Base-by-base conservation (phyloP, 129 eudicot genomes). In the Centella asiatica region DNA sequence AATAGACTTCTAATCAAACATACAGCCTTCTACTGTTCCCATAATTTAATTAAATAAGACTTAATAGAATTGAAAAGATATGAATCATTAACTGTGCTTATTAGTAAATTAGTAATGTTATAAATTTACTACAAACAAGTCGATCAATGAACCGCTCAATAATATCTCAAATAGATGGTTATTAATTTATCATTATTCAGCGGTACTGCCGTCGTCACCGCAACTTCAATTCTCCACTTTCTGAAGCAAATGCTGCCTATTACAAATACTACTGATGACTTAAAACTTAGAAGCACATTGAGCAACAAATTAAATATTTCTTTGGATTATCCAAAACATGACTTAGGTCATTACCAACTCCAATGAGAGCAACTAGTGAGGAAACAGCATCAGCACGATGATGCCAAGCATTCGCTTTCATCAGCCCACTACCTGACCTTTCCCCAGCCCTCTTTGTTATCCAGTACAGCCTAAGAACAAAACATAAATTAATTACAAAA, bases 401-500 rank as follows among this genome's bases (percentile, higher is more conserved):
- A 88, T 93, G 99, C 99, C 99, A 93, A 49, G 99, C 99, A 71
- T 88, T 93, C 68, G 96, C 99, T 85, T 82, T 93, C 99, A 93
- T 93, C 73, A 87, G 75, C 56, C 99, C 99, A 80, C 99, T 93
- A 56, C 99, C 99, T 10, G 80, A 77, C 72, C 70, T 88, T 69
- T 93, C 99, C 33, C 99, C 99, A 27, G 95, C 95, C 60, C 78
- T 76, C 79, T 88, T 93, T 57, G 99, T 88, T 66, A 78, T 77
- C 96, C 96, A 85, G 74, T 77, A 93, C 62, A 93, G 81, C 71
- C 99, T 87, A 65, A 54, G 37, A 67, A 53, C 49, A 49, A 53
- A 45, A 44, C 57, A 28, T 17, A 64, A 63, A 45, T 4, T 5
- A 4, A 48, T n/a, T 48, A 48, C 53, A 48, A 48, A 18, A 20